Percentiles rank a stretch among this genome's conserved stretches.
Conservation (phyloP, 2,329 filamentous ascomycete genomes). For the Clonostachys rhizophaga region DNA sequence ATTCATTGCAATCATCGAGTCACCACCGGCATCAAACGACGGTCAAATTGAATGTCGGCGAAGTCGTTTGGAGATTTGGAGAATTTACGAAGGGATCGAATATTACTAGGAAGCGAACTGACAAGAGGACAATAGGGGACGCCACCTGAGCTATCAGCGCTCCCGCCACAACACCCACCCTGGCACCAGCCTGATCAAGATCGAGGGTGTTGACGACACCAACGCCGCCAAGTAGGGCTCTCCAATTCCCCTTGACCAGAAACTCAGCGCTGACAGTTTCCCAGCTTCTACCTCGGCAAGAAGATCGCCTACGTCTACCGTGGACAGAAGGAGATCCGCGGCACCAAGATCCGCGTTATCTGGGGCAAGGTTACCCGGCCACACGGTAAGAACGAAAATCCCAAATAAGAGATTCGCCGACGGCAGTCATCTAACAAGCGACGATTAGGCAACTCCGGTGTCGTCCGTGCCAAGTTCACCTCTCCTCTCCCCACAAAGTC, state of each 20-base stretch:
- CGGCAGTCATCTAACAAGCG: neutral
- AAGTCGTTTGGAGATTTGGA: neutral
- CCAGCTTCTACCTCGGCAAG: constrained; percentile 95
- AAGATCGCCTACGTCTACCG: constrained; percentile 99
- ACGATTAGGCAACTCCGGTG: constrained; percentile 81
- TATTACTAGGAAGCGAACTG: constrained; percentile 7
- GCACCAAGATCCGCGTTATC: constrained; percentile 98
- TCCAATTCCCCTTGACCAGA: neutral
- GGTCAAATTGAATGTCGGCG: too few species aligned
- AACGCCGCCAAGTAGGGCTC: constrained; percentile 75
- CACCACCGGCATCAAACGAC: neutral
- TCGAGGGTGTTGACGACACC: constrained; percentile 93
- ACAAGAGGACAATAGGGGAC: constrained; percentile 61
- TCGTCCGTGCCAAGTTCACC: constrained; percentile 96
- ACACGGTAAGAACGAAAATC: constrained; percentile 63
- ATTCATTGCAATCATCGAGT: neutral
- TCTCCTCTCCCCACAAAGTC: constrained; percentile 93
- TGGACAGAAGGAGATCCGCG: constrained; percentile 88
- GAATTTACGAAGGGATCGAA: neutral
- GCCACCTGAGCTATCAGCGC: constrained; percentile 97
- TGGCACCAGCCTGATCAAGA: constrained; percentile 92
- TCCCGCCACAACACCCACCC: constrained; percentile 89
- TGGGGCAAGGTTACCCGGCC: constrained; percentile 97
- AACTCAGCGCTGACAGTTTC: neutral
- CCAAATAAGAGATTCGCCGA: neutral